phyloP scores from a whole-genome alignment of 345 rosid species.

The Populus nigra region DNA sequence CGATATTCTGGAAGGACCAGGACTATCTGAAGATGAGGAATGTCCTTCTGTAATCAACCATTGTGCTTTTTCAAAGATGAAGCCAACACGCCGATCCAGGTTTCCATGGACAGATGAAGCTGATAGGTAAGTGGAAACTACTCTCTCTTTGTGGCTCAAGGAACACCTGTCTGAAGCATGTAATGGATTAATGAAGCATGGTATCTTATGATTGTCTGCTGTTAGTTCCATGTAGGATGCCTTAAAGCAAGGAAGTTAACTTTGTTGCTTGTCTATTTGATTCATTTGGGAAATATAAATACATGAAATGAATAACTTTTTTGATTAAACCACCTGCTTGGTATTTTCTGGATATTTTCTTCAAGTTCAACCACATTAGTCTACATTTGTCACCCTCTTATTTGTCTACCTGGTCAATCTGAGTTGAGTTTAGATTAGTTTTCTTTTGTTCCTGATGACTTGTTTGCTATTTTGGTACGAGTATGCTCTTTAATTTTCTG shows the following conservation, averaged over 20 bases:
- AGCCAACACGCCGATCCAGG: conserved; percentile 49
- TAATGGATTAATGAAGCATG: background rate
- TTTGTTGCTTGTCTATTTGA: background rate
- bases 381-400: background rate
- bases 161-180: background rate
- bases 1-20: conserved; percentile 36
- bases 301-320: background rate
- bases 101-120: conserved; percentile 85
- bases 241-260: background rate
- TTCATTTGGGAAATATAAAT: background rate
- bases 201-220: background rate
- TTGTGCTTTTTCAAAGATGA: conserved; percentile 43
- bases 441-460: background rate
- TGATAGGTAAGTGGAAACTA: conserved; percentile 57
- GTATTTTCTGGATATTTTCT: background rate
- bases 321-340: background rate
- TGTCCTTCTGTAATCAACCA: conserved; percentile 38
- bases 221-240: background rate
- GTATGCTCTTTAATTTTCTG: background rate
- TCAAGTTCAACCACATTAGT: background rate
- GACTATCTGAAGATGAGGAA: conserved; percentile 42
- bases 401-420: conserved; percentile 6
- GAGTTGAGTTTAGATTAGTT: background rate
- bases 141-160: background rate
- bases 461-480: background rate